Conservation (phyloP, 345 rosid genomes). For the Euphorbia peplus region DNA sequence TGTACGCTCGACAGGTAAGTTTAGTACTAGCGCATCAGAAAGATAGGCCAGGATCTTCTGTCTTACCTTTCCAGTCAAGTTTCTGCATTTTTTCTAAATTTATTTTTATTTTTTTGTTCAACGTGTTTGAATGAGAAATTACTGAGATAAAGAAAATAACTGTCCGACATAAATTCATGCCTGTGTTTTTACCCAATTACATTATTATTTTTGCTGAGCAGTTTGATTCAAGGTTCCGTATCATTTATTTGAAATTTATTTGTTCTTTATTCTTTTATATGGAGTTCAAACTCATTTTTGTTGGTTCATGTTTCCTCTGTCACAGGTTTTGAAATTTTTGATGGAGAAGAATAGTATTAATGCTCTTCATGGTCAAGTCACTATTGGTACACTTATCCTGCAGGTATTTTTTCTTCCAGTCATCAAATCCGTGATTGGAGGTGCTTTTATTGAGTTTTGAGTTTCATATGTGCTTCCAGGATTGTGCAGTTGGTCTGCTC, state of each 20-base stretch:
- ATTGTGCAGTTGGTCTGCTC: conserved; percentile 89
- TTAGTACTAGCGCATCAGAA: too few species aligned
- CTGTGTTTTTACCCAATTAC: not conserved
- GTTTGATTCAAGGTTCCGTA: too few species aligned
- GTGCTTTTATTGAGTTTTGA: conserved; percentile 10
- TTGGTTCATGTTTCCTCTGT: not conserved
- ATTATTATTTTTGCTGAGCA: too few species aligned
- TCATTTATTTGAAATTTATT: not conserved
- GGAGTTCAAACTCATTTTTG: not conserved
- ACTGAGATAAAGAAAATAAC: not conserved
- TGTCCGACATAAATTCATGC: not conserved
- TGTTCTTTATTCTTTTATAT: not conserved
- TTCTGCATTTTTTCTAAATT: conserved; percentile 1
- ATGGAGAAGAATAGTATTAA: conserved; percentile 80
- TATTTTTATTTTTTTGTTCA: not conserved
- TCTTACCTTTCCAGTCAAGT: too few species aligned
- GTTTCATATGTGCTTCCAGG: conserved; percentile 41
- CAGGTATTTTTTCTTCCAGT: conserved; percentile 46
- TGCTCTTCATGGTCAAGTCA: conserved; percentile 88
- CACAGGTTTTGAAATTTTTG: conserved; percentile 79
- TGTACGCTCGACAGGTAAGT: too few species aligned
- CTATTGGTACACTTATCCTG: conserved; percentile 88
- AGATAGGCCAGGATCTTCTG: too few species aligned
- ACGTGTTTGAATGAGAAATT: not conserved
- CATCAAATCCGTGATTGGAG: not conserved